These are phyloP conservation scores for Yamadazyma songkhlaensis DNA, from an alignment of 1,139 yeast genomes.

Conservation along the genomic window DNA sequence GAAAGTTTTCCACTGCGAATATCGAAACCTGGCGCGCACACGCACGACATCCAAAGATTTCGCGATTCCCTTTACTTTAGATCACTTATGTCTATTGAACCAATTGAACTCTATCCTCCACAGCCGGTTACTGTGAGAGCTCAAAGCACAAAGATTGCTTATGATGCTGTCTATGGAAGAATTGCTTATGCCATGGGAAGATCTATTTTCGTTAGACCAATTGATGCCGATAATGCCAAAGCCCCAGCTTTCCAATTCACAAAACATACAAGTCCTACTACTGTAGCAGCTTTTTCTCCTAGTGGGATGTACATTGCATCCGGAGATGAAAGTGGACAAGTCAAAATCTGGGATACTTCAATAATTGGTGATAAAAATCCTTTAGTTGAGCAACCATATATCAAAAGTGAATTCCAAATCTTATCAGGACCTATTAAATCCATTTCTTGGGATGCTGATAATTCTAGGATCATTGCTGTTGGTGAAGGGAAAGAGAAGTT, in stretches of 20 bases:
- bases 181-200: constrained; percentile 83
- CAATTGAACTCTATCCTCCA: constrained; percentile 45
- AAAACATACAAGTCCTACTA: constrained; percentile 67
- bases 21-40: neutral
- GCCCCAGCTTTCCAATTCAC: constrained; percentile 62
- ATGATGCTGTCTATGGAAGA: constrained; percentile 63
- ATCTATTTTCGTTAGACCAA: constrained; percentile 69
- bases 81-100: constrained; percentile 13
- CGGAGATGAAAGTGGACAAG: constrained; percentile 86
- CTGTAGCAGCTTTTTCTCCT: constrained; percentile 85
- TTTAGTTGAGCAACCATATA: constrained; percentile 16
- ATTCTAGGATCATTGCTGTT: constrained; percentile 82
- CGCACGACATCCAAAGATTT: no score
- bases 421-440: constrained; percentile 81
- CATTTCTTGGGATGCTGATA: constrained; percentile 92
- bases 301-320: constrained; percentile 89
- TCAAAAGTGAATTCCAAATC: constrained; percentile 81
- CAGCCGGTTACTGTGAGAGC: constrained; percentile 77
- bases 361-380: constrained; percentile 16
- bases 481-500: constrained; percentile 92
- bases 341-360: constrained; percentile 80
- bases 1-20: constrained; percentile 1
- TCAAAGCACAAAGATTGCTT: constrained; percentile 67
- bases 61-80: no score
- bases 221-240: constrained; percentile 35